Conservation (phyloP, 495 filamentous ascomycete genomes). For the Wilcoxina mikolae region DNA sequence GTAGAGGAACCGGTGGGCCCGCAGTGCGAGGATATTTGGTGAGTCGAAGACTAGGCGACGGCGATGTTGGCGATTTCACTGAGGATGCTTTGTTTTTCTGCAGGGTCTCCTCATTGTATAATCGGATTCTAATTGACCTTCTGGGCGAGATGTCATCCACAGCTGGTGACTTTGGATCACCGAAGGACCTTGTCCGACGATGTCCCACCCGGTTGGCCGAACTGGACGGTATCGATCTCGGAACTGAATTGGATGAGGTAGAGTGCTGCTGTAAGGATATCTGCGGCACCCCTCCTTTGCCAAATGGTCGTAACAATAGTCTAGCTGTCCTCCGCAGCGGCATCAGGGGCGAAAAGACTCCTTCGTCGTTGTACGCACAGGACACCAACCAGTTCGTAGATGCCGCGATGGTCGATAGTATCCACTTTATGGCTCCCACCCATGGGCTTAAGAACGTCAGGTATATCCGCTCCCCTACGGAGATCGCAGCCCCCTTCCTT, state of each 20-base stretch:
- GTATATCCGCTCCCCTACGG: conserved; percentile 19
- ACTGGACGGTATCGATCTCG: not conserved
- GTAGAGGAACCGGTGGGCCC: conserved; percentile 73
- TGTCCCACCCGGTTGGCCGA: not conserved
- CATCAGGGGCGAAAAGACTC: conserved; percentile 47
- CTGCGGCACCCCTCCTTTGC: not conserved
- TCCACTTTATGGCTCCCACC: conserved; percentile 40
- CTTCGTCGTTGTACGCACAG: conserved; percentile 65
- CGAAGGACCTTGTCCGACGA: conserved; percentile 1
- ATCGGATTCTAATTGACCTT: conserved; percentile 79
- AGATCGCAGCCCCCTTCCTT: not conserved
- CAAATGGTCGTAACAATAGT: not conserved
- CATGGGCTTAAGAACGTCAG: conserved; percentile 18
- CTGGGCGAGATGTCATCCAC: conserved; percentile 49
- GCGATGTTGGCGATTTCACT: conserved; percentile 83
- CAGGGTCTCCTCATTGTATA: conserved; percentile 64
- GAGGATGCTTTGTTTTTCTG: conserved; percentile 45
- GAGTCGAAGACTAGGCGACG: conserved; percentile 49
- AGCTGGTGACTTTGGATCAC: not conserved
- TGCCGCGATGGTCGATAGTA: conserved; percentile 60
- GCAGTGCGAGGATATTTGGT: conserved; percentile 83
- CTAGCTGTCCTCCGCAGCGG: not conserved
- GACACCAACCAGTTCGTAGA: conserved; percentile 69
- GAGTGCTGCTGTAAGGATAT: not conserved
- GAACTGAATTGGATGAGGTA: not conserved